A percentile compares a stretch with the other conserved stretches of the same genome.
Conservation (phyloP, 768 basidiomycete genomes). For the Filobasidium floriforme region DNA sequence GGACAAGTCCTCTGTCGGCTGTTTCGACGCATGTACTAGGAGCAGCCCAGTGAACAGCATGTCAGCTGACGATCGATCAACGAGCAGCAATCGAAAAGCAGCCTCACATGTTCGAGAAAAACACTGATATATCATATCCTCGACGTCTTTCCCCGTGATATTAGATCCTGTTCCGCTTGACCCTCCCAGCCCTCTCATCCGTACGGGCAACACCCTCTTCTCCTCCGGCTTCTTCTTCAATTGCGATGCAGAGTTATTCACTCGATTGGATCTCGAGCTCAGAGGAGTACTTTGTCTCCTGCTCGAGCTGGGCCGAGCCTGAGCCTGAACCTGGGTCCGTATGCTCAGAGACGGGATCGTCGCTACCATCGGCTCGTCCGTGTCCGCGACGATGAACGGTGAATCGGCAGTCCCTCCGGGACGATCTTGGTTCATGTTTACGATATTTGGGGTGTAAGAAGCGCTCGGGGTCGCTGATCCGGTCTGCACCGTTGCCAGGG, state of each 20-base stretch:
- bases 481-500: too few species aligned
- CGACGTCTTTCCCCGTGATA: conserved; percentile 8
- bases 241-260: background rate
- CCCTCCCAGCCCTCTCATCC: conserved; percentile 3
- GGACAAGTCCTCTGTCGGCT: conserved; percentile 4
- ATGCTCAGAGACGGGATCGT: background rate
- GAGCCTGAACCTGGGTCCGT: background rate
- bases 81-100: background rate
- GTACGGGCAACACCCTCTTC: conserved; percentile 15
- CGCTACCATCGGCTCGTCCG: background rate
- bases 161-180: background rate
- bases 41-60: background rate
- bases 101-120: conserved; percentile 14
- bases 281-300: background rate
- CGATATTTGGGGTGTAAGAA: too few species aligned
- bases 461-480: too few species aligned
- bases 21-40: conserved; percentile 12
- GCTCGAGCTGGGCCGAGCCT: conserved; percentile 1
- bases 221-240: conserved; percentile 5
- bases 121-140: conserved; percentile 22
- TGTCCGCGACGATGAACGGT: background rate
- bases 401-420: too few species aligned
- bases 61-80: background rate
- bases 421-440: too few species aligned
- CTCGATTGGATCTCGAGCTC: conserved; percentile 5